phyloP scores from a whole-genome alignment of 2,329 filamentous ascomycete species.

The Aspergillus floridensis region DNA sequence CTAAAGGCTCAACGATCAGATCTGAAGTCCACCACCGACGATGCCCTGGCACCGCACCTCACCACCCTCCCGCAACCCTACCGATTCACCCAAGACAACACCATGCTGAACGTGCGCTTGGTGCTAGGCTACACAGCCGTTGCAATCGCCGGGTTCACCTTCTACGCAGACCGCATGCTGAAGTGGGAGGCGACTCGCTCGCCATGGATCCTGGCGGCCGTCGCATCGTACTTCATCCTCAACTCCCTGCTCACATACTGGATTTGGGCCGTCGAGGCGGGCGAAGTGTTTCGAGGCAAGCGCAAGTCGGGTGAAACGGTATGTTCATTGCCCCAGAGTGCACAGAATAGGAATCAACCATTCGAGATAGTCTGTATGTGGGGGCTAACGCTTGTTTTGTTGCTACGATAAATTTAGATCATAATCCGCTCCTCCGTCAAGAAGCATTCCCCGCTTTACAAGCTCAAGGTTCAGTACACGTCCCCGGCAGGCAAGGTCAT shows the following conservation, averaged over 20 bases:
- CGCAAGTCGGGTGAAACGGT: constrained; percentile 65
- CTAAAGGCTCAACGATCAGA: constrained; percentile 53
- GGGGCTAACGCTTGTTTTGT: neutral
- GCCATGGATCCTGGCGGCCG: constrained; percentile 73
- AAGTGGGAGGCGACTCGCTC: constrained; percentile 83
- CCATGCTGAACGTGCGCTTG: constrained; percentile 77
- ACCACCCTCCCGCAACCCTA: constrained; percentile 67
- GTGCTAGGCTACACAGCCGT: constrained; percentile 81
- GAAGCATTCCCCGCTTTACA: constrained; percentile 80
- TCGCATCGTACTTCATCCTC: constrained; percentile 72
- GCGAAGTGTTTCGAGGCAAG: constrained; percentile 76
- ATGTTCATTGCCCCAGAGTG: constrained; percentile 10
- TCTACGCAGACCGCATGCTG: constrained; percentile 86
- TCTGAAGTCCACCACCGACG: constrained; percentile 94
- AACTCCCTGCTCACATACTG: constrained; percentile 78
- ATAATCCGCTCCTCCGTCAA: constrained; percentile 68
- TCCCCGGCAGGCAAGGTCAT: constrained; percentile 39
- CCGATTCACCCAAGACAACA: constrained; percentile 75
- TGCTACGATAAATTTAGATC: constrained; percentile 52
- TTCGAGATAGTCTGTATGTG: too few relatives aligned
- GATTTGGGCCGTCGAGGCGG: constrained; percentile 80
- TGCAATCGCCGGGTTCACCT: constrained; percentile 74
- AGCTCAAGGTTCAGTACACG: constrained; percentile 60
- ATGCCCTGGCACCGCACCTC: constrained; percentile 90
- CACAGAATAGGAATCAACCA: too few relatives aligned